Evolutionary conservation across 1,284 basidiomycete genomes (phyloP), one percentile per base, ranked within the genome.

Genomic region (Coniophora puteana): DNA sequence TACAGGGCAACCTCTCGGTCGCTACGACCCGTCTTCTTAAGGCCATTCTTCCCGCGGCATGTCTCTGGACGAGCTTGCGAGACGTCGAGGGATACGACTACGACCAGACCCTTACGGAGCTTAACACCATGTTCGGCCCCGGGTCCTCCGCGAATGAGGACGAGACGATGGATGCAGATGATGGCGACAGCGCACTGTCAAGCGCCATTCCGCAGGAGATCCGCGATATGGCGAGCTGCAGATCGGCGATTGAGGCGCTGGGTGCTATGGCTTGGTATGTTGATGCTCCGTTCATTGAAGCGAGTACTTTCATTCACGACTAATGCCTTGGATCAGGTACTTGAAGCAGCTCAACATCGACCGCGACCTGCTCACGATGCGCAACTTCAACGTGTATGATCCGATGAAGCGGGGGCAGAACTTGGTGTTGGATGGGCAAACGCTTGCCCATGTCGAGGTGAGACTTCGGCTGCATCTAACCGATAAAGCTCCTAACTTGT

Each of bases 361-460:
- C 66, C 89, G 90, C 58, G 91, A 96, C 52, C 80, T 97, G 41
- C 62, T 97, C 50, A 89, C 81, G 43, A 93, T 94, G 81, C 87
- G 82, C 65, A 96, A 96, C 59, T 97, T 97, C 74, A 94, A 96
- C 56, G 74, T 96, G 31, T 96, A 96, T 57, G 93, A 97, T 62
- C 93, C 94, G 0, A 90, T 96, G 78, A 85, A 85, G 56, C 75
- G 78, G 47, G 92, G 91, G 16, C 75, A 85, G 56, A 89, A 84
- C 17, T 67, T 98, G 33, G 75, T 89, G 1, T 72, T 98, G 21
- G 93, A 98, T 61, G 94, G 94, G 3, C 92, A 96, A 58, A 94
- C 92, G 0, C 69, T 98, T 35, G 88, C 89, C 12, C 94, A 98
- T 61, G 75, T 98, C 51, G 94, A 97, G 70, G 90, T 88, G 44